Base-by-base conservation (phyloP, 2,329 filamentous ascomycete genomes). In the Cadophora gregata region DNA sequence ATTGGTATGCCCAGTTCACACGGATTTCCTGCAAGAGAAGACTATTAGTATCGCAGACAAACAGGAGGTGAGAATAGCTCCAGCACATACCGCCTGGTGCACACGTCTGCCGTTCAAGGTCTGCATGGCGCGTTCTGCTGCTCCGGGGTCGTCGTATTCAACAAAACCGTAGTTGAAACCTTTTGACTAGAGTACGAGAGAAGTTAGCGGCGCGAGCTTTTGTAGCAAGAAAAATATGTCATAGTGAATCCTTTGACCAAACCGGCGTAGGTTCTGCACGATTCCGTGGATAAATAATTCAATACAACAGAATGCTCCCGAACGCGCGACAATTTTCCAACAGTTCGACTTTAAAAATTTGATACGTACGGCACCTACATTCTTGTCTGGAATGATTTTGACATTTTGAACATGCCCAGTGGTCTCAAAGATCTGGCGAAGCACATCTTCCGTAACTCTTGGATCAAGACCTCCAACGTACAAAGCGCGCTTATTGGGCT, bases 371-470 rank as follows among this genome's bases (percentile, higher is more conserved):
- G 77, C 76, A 88, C 93, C 87, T 83, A 97, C 94, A 81, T 97
- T 99, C 86, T 99, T 99, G 85, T 99, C 96, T 62, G 96, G 96
- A 79, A 99, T 99, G 78, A 99, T 97, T 86, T 99, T 99, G 78
- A 99, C 96, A 77, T 93, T 97, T 82, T 97, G 91, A 71, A 99
- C 96, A 81, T 99, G 96, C 65, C 96, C 96, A 67, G 94, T 97
- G 7, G 96, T 99, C 84, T 99, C 96, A 77, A 99, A 99, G 75
- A 98, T 98, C 80, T 98, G 95, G 77, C 93, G 93, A 79, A 98
- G 82, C 65, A 98, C 93, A 78, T 98, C 95, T 81, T 98, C 95
- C 36, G 95, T 97, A 70, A 98, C 95, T 72, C 96, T 88, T 75
- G 94, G 93, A 79, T 99, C 96, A 73, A 99, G 84, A 64, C 96